Evolutionary conservation across 176 grass and related monocot species (phyloP).

Genomic region (Alopecurus myosuroides): DNA sequence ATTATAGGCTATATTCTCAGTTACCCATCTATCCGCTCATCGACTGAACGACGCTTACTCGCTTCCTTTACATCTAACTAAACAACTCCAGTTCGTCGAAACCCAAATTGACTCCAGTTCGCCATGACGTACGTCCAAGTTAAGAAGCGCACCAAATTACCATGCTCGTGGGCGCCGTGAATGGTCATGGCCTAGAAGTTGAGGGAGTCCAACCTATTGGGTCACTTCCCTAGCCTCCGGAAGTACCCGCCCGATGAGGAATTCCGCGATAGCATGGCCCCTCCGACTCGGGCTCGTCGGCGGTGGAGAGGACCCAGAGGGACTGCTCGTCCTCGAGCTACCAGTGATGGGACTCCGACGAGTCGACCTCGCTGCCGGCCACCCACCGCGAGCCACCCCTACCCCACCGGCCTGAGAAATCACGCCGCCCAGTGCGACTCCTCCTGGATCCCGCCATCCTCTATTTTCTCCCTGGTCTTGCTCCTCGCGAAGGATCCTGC

Average conservation of each 20-base stretch:
- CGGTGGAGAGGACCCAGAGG: background rate
- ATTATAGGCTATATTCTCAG: background rate
- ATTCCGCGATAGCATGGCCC: background rate
- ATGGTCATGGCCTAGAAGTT: conserved; percentile 76
- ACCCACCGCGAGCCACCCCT: conserved; percentile 63
- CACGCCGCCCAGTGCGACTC: conserved; percentile 6
- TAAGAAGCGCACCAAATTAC: conserved; percentile 41
- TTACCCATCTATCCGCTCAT: background rate
- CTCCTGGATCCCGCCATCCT: conserved; percentile 65
- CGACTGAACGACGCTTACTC: background rate
- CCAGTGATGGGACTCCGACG: conserved; percentile 53
- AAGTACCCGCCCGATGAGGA: conserved; percentile 29
- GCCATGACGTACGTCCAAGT: background rate
- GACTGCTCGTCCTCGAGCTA: conserved; percentile 28
- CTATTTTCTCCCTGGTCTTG: too few species aligned
- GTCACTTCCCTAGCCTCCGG: conserved; percentile 49
- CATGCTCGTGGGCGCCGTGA: conserved; percentile 37
- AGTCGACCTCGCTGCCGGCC: conserved; percentile 86
- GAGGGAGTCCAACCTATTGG: conserved; percentile 65
- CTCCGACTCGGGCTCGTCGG: background rate
- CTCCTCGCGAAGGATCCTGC: too few species aligned
- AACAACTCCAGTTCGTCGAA: background rate
- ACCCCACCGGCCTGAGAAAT: conserved; percentile 9
- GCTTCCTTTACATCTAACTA: background rate
- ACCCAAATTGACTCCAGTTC: background rate